These are phyloP conservation scores for Gomphus bonarii DNA, from an alignment of 1,284 basidiomycete genomes.

Conservation along the genomic window DNA sequence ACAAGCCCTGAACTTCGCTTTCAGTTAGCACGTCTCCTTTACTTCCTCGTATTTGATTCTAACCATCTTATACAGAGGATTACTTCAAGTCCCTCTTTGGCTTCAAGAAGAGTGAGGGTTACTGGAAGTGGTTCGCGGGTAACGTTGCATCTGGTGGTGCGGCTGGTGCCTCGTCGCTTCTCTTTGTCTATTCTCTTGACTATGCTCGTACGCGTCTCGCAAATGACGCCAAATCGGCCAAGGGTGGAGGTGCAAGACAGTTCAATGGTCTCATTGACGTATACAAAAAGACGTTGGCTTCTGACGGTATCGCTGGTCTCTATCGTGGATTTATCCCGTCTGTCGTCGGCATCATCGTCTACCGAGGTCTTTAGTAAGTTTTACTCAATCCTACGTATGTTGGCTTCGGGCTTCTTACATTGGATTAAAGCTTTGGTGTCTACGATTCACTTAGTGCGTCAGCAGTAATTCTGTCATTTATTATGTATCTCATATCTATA, in stretches of 20 bases:
- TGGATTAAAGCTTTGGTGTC: constrained; percentile 57
- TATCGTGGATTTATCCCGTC: constrained; percentile 95
- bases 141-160: constrained; percentile 97
- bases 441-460: constrained; percentile 84
- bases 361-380: constrained; percentile 76
- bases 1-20: constrained; percentile 92
- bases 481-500: constrained; percentile 11
- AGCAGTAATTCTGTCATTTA: constrained; percentile 7
- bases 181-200: constrained; percentile 97
- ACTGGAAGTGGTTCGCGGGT: constrained; percentile 86
- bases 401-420: not conserved
- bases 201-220: constrained; percentile 97
- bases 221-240: constrained; percentile 91
- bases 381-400: not conserved
- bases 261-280: constrained; percentile 95
- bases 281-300: constrained; percentile 86
- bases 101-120: constrained; percentile 82
- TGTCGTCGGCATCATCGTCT: constrained; percentile 91
- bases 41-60: constrained; percentile 14
- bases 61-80: constrained; percentile 54
- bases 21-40: constrained; percentile 48
- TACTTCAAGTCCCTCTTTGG: constrained; percentile 95
- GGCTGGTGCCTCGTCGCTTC: constrained; percentile 89
- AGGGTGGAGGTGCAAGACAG: constrained; percentile 84
- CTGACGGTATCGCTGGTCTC: constrained; percentile 82